Base-by-base conservation (phyloP, 1,284 basidiomycete species). In the Omphalotus olearius region DNA sequence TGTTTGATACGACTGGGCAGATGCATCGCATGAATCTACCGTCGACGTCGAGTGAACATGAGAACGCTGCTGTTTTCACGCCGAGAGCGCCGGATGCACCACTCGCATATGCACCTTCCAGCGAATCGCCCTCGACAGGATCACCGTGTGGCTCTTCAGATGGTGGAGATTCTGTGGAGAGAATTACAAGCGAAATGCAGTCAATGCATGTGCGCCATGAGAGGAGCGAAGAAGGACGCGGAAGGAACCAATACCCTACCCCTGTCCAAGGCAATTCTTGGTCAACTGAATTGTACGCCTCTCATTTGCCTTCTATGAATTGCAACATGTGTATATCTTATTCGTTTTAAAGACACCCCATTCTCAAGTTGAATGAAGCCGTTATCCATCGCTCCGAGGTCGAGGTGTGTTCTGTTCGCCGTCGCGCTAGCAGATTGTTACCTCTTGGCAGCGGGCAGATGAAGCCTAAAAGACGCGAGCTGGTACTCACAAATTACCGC, bases 361-460 rank as follows among this genome's bases (percentile, higher is more conserved):
- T 37, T 55, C 70, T n/a, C 51, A 66, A 16, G 23, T 65, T 68
- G 6, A 75, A 69, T 3, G 83, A 85, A 59, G 57, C 50, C 1
- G 64, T 84, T 36, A 39, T 83, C 0, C 81, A 76, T 59, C 72
- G 72, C 48, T 74, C 79, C 0, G 66, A 65, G 2, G 79, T 85
- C 4, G 82, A 83, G 58, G 73, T 74, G 11, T 74, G 75, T 25
- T 73, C 75, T 33, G 68, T 79, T 20, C 75, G 76, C 47, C 76
- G 82, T 5, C 77, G 82, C n/a, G 80, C 82, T 6, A 83, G 80
- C 58, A 73, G 72, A 38, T 63, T 85, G n/a, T 64, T 83, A 9
- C 44, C 82, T 1, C 72, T 83, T 9, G 71, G 74, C 11, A 77
- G 78, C 0, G 62, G 77, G 2, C 71, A 75, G 25, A 71, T 72